Percentiles rank a stretch among this genome's conserved stretches.
Evolutionary conservation across 23 red algal species (phyloP).

Genomic region (Gracilaria gracilis): DNA sequence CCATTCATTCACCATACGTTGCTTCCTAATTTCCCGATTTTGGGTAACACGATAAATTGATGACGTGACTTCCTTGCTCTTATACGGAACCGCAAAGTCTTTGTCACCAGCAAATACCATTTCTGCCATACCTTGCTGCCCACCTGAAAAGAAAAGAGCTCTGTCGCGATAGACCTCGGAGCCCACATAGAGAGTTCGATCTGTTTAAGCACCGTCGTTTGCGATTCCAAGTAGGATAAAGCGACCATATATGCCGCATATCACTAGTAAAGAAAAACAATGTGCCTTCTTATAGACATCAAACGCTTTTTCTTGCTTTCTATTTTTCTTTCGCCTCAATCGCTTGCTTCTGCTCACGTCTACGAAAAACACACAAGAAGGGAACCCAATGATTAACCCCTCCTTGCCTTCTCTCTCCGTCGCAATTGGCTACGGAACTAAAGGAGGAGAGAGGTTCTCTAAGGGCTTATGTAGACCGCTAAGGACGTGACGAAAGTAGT

Average conservation of each 20-base stretch:
- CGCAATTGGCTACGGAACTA: not conserved
- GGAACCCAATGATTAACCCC: not conserved
- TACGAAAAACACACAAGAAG: not conserved
- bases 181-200: constrained; percentile 3
- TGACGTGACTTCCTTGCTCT: not conserved
- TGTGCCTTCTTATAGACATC: not conserved
- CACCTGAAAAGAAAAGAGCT: constrained; percentile 12
- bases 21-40: constrained; percentile 21
- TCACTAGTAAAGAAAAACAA: not conserved
- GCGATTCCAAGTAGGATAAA: constrained; percentile 30
- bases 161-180: constrained; percentile 1
- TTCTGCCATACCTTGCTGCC: constrained; percentile 43
- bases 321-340: not conserved
- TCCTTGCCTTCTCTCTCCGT: not conserved
- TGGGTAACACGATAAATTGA: constrained; percentile 18
- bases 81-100: not conserved
- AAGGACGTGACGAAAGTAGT: too few species aligned
- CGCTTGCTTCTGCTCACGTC: not conserved
- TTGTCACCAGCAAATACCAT: not conserved
- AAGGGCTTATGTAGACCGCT: too few species aligned
- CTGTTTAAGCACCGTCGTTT: constrained; percentile 11
- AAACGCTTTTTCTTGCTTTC: not conserved
- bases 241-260: constrained; percentile 15
- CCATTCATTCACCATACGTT: too few species aligned
- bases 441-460: too few species aligned